phyloP scores from a whole-genome alignment of 371 early-diverging fungal species.

The Paraphysoderma sedebokerense region DNA sequence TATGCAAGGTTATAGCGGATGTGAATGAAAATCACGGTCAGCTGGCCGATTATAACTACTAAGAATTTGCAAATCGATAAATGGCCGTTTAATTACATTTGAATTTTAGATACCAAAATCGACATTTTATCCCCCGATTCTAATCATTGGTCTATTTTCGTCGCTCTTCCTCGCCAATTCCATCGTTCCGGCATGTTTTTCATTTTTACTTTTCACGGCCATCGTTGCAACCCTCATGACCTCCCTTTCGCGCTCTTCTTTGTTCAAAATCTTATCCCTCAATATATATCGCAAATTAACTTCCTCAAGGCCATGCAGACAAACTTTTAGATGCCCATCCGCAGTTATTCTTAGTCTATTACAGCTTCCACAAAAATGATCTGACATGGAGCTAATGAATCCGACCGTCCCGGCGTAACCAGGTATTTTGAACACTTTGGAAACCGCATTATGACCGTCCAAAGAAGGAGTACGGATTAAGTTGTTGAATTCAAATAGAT shows the following conservation, averaged over 20 bases:
- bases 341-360: slow-evolving; percentile 84
- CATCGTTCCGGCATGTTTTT: slow-evolving; percentile 79
- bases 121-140: slow-evolving; percentile 61
- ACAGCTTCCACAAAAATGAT: slow-evolving; percentile 84
- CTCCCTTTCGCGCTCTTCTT: slow-evolving; percentile 41
- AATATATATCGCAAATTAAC: slow-evolving; percentile 64
- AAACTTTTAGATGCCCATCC: slow-evolving; percentile 54
- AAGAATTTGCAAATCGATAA: too few relatives aligned
- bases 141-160: slow-evolving; percentile 88
- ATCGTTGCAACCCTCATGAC: slow-evolving; percentile 51
- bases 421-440: slow-evolving; percentile 38
- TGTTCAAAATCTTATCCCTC: slow-evolving; percentile 44
- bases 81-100: too few relatives aligned
- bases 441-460: neutral
- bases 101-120: too few relatives aligned
- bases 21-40: too few relatives aligned
- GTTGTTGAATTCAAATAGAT: neutral
- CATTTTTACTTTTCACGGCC: slow-evolving; percentile 76
- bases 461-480: neutral
- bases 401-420: slow-evolving; percentile 75
- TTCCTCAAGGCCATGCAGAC: slow-evolving; percentile 78
- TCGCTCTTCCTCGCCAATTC: slow-evolving; percentile 54
- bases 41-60: too few relatives aligned
- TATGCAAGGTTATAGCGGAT: too few relatives aligned
- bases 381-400: slow-evolving; percentile 90